Conservation (phyloP, 2,329 filamentous ascomycete species). For the Penicillium sp. region DNA sequence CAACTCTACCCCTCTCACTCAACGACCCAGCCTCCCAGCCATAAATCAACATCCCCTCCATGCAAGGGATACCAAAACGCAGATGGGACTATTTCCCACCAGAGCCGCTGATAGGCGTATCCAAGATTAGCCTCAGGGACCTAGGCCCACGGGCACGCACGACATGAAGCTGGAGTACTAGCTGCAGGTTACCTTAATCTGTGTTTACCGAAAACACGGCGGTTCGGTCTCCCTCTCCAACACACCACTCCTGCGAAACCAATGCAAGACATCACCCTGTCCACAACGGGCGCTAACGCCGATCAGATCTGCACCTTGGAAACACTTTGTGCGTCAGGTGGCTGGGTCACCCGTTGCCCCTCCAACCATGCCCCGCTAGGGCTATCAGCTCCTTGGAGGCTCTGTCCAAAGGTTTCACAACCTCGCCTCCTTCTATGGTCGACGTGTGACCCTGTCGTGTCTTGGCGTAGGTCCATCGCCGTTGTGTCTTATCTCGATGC, state of each 20-base stretch:
- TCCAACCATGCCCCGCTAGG: slow-evolving; percentile 12
- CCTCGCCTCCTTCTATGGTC: neutral
- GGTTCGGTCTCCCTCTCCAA: neutral
- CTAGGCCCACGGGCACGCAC: neutral
- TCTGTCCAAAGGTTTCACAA: slow-evolving; percentile 2
- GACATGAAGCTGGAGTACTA: neutral
- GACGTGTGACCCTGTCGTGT: neutral
- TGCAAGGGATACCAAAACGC: slow-evolving; percentile 19
- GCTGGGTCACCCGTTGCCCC: slow-evolving; percentile 18
- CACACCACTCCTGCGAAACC: neutral
- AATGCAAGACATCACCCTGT: slow-evolving; percentile 23
- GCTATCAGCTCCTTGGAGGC: slow-evolving; percentile 6
- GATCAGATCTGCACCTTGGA: slow-evolving; percentile 10
- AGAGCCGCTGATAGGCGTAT: slow-evolving; percentile 5
- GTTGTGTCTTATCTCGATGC: neutral
- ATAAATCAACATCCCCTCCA: slow-evolving; percentile 2
- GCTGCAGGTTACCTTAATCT: neutral
- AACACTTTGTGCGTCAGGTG: slow-evolving; percentile 13
- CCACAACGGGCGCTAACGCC: slow-evolving; percentile 15
- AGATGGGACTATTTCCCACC: neutral
- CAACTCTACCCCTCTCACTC: slow-evolving; percentile 1
- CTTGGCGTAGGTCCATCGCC: neutral
- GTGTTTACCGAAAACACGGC: neutral
- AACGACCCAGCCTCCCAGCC: slow-evolving; percentile 2
- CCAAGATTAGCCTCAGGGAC: slow-evolving; percentile 4